phyloP scores from a whole-genome alignment of 2,329 filamentous ascomycete genomes.

The Davidsoniella eucalypti region DNA sequence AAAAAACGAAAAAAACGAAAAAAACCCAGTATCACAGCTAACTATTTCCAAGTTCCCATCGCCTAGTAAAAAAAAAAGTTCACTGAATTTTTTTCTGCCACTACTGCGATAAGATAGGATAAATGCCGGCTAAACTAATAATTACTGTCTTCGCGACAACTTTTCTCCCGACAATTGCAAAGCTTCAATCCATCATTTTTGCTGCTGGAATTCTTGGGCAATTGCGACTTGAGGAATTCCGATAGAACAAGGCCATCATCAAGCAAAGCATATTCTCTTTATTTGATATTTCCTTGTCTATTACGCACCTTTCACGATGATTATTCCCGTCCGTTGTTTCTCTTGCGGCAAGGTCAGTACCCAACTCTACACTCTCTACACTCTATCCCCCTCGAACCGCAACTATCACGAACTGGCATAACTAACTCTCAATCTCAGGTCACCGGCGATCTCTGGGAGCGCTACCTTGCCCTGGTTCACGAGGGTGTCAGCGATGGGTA shows the following conservation, averaged over 20 bases:
- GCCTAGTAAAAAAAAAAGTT: slow-evolving; percentile 10
- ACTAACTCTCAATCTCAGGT: slow-evolving; percentile 45
- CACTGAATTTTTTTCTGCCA: slow-evolving; percentile 6
- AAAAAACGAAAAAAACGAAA: too few relatives aligned
- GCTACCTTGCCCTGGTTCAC: slow-evolving; percentile 77
- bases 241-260: too few relatives aligned
- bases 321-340: slow-evolving; percentile 96
- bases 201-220: too few relatives aligned
- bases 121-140: slow-evolving; percentile 8
- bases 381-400: too few relatives aligned
- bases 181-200: background rate
- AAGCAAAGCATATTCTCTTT: too few relatives aligned
- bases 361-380: slow-evolving; percentile 9
- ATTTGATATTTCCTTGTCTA: background rate
- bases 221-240: too few relatives aligned
- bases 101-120: slow-evolving; percentile 13
- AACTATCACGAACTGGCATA: background rate
- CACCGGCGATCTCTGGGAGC: slow-evolving; percentile 92
- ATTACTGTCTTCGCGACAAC: slow-evolving; percentile 4
- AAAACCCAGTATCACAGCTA: background rate
- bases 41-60: background rate
- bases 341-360: slow-evolving; percentile 84
- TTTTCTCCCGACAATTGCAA: slow-evolving; percentile 4
- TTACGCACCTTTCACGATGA: slow-evolving; percentile 49
- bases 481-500: slow-evolving; percentile 61